Base-by-base conservation (phyloP, 805 yeast species). In the Teunomyces pallodes region DNA sequence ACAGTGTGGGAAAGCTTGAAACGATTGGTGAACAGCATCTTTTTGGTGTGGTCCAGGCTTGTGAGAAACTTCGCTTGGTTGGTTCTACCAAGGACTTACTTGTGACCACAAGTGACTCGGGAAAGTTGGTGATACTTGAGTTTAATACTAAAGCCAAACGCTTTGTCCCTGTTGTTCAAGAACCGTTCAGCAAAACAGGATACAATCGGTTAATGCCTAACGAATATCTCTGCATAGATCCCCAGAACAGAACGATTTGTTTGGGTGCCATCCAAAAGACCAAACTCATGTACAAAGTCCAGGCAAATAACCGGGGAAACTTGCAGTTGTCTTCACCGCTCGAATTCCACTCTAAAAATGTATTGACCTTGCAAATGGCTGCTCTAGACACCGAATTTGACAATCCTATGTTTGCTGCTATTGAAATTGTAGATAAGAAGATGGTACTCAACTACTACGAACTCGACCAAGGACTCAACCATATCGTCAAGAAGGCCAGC, bases 381-480 rank as follows among this genome's bases (percentile, higher is more conserved):
- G 85, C 86, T 0, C 60, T 92, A 42, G 96, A 90, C 60, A 86
- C 84, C 2, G 87, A 85, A 0, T 85, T 76, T 62, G 94, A 86
- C 14, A 90, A 90, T 58, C 98, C 98, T 0, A 61, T 82, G 8
- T 92, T 91, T 76, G 95, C 90, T 0, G 77, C 91, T 0, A 66
- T 94, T 6, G 98, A 92, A 59, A 67, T 79, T 6, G 85, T 81
- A 46, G 51, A 60, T 51, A 36, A 52, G 4, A 50, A 47, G 5
- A 10, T 36, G 4, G 51, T 53, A 1, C 69, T 92, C 45, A 77
- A 81, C 3, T 86, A 80, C 61, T 92, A 92, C 66, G 92, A 89
- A 58, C 67, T 91, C 24, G 97, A 94, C 62, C 75, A 88, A 36
- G 97, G 97, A 0, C 69, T 92, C 42, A 91, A 91, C 59, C 87